Conservation (phyloP, 345 rosid genomes). For the Combretum micranthum region DNA sequence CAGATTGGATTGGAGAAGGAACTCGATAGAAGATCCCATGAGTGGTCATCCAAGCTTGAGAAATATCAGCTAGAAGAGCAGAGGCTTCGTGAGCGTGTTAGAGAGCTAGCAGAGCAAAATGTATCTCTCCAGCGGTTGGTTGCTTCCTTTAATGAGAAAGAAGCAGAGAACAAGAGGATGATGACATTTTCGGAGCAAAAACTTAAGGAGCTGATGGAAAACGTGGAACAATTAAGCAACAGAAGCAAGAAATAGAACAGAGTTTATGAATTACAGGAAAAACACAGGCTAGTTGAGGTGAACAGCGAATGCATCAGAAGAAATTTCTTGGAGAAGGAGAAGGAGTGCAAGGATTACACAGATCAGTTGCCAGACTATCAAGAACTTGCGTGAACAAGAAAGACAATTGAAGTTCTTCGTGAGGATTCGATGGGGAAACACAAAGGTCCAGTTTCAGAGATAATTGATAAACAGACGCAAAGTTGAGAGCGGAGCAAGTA, state of each 20-base stretch:
- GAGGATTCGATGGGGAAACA: conserved; percentile 38
- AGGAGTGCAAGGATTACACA: conserved; percentile 89
- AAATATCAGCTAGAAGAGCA: conserved; percentile 78
- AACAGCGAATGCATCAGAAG: conserved; percentile 46
- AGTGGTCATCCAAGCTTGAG: conserved; percentile 82
- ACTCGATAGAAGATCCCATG: conserved; percentile 91
- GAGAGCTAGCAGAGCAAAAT: conserved; percentile 96
- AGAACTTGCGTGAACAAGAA: conserved; percentile 79
- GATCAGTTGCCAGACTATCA: conserved; percentile 53
- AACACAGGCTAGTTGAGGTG: conserved; percentile 39
- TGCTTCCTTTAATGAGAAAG: conserved; percentile 58
- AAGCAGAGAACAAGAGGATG: conserved; percentile 52
- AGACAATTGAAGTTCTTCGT: conserved; percentile 76
- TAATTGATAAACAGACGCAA: conserved; percentile 37
- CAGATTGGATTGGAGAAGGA: conserved; percentile 86
- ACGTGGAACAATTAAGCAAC: conserved; percentile 40
- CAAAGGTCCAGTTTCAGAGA: conserved; percentile 34
- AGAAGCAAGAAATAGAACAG: conserved; percentile 46
- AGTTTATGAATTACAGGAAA: conserved; percentile 46
- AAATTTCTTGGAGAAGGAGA: conserved; percentile 74
- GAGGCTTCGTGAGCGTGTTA: conserved; percentile 85
- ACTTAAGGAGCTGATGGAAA: conserved; percentile 46
- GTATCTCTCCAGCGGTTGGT: conserved; percentile 90
- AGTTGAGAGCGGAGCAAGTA: conserved; percentile 72
- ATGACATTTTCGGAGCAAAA: conserved; percentile 51